Percentiles rank a stretch among this genome's conserved stretches.
These are phyloP conservation scores for Debaryomyces tyrocola DNA, from an alignment of 805 yeast species.

Conservation along the genomic window DNA sequence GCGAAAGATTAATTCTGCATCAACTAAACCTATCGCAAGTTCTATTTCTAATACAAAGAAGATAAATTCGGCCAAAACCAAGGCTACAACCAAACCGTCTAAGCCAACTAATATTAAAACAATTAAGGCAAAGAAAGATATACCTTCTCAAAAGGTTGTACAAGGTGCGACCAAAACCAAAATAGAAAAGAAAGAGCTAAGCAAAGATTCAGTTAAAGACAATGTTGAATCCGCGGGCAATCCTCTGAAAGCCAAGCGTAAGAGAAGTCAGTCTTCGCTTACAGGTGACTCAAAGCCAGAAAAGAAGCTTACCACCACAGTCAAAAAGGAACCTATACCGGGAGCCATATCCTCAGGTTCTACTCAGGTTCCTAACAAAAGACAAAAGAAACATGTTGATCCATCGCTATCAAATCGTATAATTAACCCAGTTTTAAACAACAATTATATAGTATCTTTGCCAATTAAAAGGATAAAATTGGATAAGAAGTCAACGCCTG, in stretches of 20 bases:
- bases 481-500: conserved; percentile 19
- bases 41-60: neutral
- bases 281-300: neutral
- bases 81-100: neutral
- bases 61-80: neutral
- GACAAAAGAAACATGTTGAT: conserved; percentile 8
- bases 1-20: neutral
- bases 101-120: neutral
- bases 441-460: conserved; percentile 18
- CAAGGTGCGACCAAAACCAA: conserved; percentile 3
- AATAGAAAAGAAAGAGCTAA: conserved; percentile 2
- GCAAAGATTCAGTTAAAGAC: neutral
- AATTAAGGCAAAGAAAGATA: neutral
- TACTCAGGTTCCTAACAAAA: conserved; percentile 1
- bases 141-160: neutral
- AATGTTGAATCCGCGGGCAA: too few relatives aligned
- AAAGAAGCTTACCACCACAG: conserved; percentile 3
- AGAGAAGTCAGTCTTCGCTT: neutral
- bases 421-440: conserved; percentile 22
- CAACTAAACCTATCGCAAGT: neutral
- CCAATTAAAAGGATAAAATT: conserved; percentile 7
- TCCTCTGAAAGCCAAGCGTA: neutral
- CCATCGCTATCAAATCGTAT: conserved; percentile 6
- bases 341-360: neutral
- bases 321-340: conserved; percentile 1